Base-by-base conservation (phyloP, 2,329 filamentous ascomycete species). In the Aureobasidium uvarum region DNA sequence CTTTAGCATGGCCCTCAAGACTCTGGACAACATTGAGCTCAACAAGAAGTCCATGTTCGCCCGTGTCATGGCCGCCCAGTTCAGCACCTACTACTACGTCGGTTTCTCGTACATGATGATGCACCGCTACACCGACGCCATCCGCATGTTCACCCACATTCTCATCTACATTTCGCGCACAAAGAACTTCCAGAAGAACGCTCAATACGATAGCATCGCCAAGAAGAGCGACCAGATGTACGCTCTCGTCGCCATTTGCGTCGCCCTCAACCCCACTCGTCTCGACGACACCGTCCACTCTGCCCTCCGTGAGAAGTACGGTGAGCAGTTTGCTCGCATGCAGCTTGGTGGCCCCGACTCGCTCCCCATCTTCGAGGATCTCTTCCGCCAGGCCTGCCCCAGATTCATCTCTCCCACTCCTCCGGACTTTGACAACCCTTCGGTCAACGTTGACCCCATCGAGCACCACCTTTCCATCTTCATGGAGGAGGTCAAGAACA, bases 141-240 rank as follows among this genome's bases (percentile, higher is more conserved):
- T 99, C 82, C 92, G 94, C 85, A 96, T 97, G 89, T 99, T 99
- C 88, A 96, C 91, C 85, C 95, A 99, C 86, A 99, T 99, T 80
- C 88, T 99, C 73, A 90, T 99, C 81, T 99, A 98, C 81, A 93
- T 99, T 71, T 96, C 92, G 72, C 86, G 95, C 74, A 99, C 95
- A 76, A 99, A 99, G 90, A 98, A 98, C 85, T 98, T 98, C 88
- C 95, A 99, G 82, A 99, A 98, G 88, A 96, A 93, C 78, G 90
- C 91, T 33, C 90, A 96, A 82, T 98, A 96, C 83, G 95, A 99
- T 80, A 96, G 92, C 69, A 97, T 98, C 80, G 93, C 91, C 74
- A 99, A 99, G 90, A 98, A 98, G 88, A 98, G 96, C 80, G 95
- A 99, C 80, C 95, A 99, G 85, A 98, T 99, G 94, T 97, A 97